Percentiles rank a stretch among this genome's conserved stretches.
Evolutionary conservation across 306 rosid genomes (phyloP).

Genomic region (Phaseolus lunatus): DNA sequence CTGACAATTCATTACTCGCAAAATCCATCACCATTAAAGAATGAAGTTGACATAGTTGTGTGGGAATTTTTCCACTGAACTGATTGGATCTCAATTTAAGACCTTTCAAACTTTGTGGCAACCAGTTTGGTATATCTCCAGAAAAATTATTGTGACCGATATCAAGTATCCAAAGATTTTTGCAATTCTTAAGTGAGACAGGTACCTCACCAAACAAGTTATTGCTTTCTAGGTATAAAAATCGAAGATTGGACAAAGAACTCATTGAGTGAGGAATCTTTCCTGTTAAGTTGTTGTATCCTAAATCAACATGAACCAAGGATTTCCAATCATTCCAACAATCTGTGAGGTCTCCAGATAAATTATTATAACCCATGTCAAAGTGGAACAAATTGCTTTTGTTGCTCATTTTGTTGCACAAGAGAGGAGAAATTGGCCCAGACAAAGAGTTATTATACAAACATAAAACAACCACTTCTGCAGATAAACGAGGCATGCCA

Average conservation of each 20-base stretch:
- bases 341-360: not conserved
- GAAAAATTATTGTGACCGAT: no score
- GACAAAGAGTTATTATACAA: slow-evolving; percentile 20
- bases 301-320: not conserved
- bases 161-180: no score
- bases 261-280: not conserved
- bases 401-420: slow-evolving; percentile 13
- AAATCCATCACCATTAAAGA: no score
- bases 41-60: no score
- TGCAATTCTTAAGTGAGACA: no score
- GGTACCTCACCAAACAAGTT: no score
- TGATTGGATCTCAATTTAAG: no score
- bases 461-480: slow-evolving; percentile 8
- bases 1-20: no score
- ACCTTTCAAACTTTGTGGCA: no score
- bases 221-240: no score
- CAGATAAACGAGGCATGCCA: slow-evolving; percentile 29
- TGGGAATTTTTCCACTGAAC: no score
- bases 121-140: no score
- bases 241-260: not conserved
- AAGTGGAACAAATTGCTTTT: slow-evolving; percentile 10
- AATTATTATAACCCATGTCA: slow-evolving; percentile 6
- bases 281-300: not conserved
- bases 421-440: slow-evolving; percentile 43
- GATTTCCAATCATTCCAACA: not conserved